phyloP scores from a whole-genome alignment of 129 eudicot genomes.

The Tanacetum coccineum region DNA sequence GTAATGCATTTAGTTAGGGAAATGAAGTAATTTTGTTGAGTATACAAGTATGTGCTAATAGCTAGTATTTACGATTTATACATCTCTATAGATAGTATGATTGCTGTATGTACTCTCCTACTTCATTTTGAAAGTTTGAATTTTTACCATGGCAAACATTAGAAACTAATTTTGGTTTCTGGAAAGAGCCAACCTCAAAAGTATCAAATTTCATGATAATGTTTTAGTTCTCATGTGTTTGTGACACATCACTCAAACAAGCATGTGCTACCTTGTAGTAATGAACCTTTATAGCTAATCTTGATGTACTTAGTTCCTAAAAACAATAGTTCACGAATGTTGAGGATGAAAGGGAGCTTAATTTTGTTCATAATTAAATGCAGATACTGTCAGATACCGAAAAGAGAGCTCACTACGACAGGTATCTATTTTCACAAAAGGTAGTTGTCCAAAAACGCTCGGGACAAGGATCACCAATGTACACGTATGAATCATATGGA shows the following conservation, averaged over 20 bases:
- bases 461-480: conserved; percentile 41
- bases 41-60: conserved; percentile 11
- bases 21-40: background rate
- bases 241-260: background rate
- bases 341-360: conserved; percentile 19
- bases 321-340: background rate
- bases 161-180: background rate
- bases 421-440: conserved; percentile 52
- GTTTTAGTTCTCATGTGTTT: background rate
- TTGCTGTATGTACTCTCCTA: background rate
- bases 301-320: no score
- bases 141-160: background rate
- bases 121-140: background rate
- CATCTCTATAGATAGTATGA: background rate
- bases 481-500: conserved; percentile 45
- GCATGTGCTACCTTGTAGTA: conserved; percentile 4
- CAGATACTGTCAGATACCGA: conserved; percentile 84
- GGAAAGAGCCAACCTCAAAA: background rate
- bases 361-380: conserved; percentile 16
- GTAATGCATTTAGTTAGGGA: background rate
- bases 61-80: conserved; percentile 8
- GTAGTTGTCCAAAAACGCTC: conserved; percentile 34
- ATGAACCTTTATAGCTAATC: background rate
- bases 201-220: background rate
- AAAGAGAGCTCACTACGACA: conserved; percentile 80